These are phyloP conservation scores for Pyropia haitanensis DNA, from an alignment of 23 red algal species.

Conservation along the genomic window DNA sequence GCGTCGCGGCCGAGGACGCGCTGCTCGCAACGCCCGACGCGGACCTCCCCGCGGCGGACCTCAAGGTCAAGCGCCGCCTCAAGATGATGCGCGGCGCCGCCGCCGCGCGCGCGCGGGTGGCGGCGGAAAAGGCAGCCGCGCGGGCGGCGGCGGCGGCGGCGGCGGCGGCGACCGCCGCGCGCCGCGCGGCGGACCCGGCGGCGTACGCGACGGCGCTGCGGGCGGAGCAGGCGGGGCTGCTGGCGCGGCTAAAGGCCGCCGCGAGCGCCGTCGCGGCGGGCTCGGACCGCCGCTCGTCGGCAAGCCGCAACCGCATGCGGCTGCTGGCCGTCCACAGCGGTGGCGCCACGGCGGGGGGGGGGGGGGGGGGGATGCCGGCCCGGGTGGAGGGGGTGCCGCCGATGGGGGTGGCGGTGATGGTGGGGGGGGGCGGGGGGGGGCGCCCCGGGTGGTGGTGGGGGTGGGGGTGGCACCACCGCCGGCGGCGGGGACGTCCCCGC, in stretches of 20 bases:
- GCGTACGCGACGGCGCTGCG: constrained; percentile 35
- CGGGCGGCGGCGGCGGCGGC: constrained; percentile 16
- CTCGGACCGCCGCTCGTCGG: constrained; percentile 49
- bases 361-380: constrained; percentile 4
- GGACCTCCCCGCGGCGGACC: constrained; percentile 34
- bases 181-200: constrained; percentile 33
- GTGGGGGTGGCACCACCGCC: too few relatives aligned
- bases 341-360: constrained; percentile 14
- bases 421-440: constrained; percentile 12
- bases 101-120: constrained; percentile 34
- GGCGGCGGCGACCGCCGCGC: constrained; percentile 18
- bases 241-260: constrained; percentile 38
- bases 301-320: constrained; percentile 56
- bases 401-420: constrained; percentile 22
- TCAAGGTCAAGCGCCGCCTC: constrained; percentile 54
- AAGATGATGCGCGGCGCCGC: constrained; percentile 44
- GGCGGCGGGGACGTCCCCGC: too few relatives aligned
- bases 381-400: constrained; percentile 6
- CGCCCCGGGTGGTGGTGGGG: background rate
- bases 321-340: constrained; percentile 56
- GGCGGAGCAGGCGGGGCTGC: constrained; percentile 34
- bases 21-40: constrained; percentile 57
- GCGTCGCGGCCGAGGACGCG: constrained; percentile 43
- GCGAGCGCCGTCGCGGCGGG: constrained; percentile 44
- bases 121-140: constrained; percentile 39